Evolutionary conservation across 805 yeast genomes (phyloP).

Genomic region (Wickerhamiella occidentalis): DNA sequence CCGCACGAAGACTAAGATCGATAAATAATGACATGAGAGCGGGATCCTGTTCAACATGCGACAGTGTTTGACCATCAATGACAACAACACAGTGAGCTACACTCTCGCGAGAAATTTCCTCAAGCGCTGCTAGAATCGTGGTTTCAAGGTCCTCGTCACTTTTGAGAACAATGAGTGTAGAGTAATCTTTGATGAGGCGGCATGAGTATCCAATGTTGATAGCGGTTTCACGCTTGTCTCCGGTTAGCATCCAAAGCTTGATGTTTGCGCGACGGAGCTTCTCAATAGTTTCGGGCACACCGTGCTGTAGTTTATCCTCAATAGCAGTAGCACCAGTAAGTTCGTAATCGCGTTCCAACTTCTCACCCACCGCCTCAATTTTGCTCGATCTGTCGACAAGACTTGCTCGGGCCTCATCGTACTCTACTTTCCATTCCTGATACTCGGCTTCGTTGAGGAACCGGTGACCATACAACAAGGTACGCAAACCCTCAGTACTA

Average conservation of each 20-base stretch:
- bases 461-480: conserved; percentile 69
- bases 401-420: conserved; percentile 66
- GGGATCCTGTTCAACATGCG: conserved; percentile 59
- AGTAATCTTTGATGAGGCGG: conserved; percentile 80
- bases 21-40: conserved; percentile 63
- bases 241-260: conserved; percentile 96
- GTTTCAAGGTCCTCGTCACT: conserved; percentile 44
- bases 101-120: conserved; percentile 56
- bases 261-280: conserved; percentile 87
- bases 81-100: conserved; percentile 94
- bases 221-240: conserved; percentile 96
- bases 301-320: conserved; percentile 91
- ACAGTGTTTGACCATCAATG: conserved; percentile 82
- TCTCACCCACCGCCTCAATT: conserved; percentile 61
- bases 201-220: conserved; percentile 95
- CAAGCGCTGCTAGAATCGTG: conserved; percentile 60
- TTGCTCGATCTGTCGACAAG: conserved; percentile 50
- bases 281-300: conserved; percentile 93
- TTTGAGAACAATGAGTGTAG: conserved; percentile 66
- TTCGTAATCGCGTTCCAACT: conserved; percentile 55
- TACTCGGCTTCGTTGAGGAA: conserved; percentile 54
- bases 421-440: conserved; percentile 52
- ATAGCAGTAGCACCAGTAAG: conserved; percentile 91
- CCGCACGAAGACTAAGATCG: conserved; percentile 75
- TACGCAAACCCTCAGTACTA: conserved; percentile 88